Evolutionary conservation across 169 alveolate genomes (phyloP).

Genomic region (Plasmodium coatneyi): DNA sequence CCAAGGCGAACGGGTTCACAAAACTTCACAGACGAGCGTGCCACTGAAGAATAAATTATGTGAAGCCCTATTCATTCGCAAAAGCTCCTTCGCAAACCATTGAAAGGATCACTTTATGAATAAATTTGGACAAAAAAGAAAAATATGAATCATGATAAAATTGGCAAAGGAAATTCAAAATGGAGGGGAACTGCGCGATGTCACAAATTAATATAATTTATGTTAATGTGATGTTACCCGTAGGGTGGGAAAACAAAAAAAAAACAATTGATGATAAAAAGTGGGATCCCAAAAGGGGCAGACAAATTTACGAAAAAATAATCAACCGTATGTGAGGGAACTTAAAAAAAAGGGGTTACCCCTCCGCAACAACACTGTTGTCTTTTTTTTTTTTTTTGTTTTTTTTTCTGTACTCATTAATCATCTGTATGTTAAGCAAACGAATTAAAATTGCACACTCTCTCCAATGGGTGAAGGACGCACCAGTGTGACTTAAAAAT

Average conservation of each 20-base stretch:
- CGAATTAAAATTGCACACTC: neutral
- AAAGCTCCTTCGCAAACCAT: neutral
- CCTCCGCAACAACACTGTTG: neutral
- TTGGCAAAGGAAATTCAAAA: slow-evolving; percentile 10
- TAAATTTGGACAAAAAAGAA: neutral
- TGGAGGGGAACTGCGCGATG: neutral
- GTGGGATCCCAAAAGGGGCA: neutral
- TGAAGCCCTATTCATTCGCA: neutral
- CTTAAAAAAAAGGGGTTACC: neutral
- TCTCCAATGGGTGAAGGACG: neutral
- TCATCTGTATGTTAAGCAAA: neutral
- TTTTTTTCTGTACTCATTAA: neutral
- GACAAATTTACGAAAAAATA: slow-evolving; percentile 1
- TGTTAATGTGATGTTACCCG: neutral
- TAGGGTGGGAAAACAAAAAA: neutral
- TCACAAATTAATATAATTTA: neutral
- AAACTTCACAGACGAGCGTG: neutral
- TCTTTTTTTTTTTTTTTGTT: neutral
- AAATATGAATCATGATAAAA: neutral
- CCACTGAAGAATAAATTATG: neutral
- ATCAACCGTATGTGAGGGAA: neutral
- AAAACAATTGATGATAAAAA: neutral
- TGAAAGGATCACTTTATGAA: neutral
- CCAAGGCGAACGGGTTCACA: neutral
- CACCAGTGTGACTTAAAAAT: neutral